Conservation (phyloP, 2,329 filamentous ascomycete genomes). For the Cladorrhinum sp. region DNA sequence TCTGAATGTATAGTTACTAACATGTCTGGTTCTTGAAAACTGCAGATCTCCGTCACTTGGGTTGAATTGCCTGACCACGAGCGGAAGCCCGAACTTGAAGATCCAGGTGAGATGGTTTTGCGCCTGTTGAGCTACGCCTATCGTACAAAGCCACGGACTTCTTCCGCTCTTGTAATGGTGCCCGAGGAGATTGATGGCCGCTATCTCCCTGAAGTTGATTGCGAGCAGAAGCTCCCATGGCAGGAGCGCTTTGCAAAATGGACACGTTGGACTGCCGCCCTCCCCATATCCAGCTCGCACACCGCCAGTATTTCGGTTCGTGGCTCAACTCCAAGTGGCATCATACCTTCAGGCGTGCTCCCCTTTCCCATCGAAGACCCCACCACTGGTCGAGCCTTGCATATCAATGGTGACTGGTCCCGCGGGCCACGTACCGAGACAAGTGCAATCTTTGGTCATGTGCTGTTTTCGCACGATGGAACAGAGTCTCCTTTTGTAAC, state of each 20-base stretch:
- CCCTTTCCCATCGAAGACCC: slow-evolving; percentile 22
- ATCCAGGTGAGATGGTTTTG: slow-evolving; percentile 42
- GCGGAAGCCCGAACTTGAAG: slow-evolving; percentile 31
- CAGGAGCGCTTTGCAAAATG: slow-evolving; percentile 34
- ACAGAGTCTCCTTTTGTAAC: background rate
- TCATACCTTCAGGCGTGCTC: slow-evolving; percentile 14
- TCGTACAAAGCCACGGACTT: slow-evolving; percentile 23
- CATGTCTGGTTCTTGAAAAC: background rate
- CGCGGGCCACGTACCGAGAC: slow-evolving; percentile 29
- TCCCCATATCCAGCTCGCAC: background rate
- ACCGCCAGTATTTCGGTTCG: background rate
- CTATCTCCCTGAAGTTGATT: slow-evolving; percentile 32
- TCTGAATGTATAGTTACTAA: background rate
- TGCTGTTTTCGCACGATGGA: slow-evolving; percentile 39
- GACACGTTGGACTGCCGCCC: slow-evolving; percentile 33
- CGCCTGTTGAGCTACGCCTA: slow-evolving; percentile 43
- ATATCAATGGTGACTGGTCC: slow-evolving; percentile 19
- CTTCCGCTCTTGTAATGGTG: slow-evolving; percentile 22
- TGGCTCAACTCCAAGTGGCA: background rate
- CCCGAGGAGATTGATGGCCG: slow-evolving; percentile 26
- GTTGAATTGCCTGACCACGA: slow-evolving; percentile 31
- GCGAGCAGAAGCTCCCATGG: slow-evolving; percentile 37
- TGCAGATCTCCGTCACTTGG: slow-evolving; percentile 42
- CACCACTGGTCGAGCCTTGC: background rate
- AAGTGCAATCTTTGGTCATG: slow-evolving; percentile 49